phyloP scores from a whole-genome alignment of 768 basidiomycete species.

The Coprinopsis marcescibilis region DNA sequence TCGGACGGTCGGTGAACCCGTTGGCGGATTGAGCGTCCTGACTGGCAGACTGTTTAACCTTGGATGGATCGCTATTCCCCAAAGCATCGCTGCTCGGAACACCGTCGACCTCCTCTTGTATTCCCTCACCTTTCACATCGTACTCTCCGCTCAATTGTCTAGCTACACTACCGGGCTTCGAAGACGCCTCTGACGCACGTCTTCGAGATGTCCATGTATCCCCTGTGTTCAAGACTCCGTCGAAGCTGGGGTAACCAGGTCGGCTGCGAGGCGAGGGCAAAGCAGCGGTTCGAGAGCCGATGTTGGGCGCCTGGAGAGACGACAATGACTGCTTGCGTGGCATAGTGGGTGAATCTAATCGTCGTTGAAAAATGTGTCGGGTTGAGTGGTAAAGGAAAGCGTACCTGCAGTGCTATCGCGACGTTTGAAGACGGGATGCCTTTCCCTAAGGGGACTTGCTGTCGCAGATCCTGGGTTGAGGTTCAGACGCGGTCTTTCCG shows the following conservation, averaged over 20 bases:
- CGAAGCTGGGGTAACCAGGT: constrained; percentile 57
- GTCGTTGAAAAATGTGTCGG: constrained; percentile 15
- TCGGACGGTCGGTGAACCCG: neutral
- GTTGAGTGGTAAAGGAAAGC: constrained; percentile 10
- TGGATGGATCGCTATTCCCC: no score
- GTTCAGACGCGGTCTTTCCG: constrained; percentile 54
- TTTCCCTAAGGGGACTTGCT: constrained; percentile 59
- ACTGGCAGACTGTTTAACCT: no score
- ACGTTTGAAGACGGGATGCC: constrained; percentile 59
- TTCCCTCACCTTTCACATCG: constrained; percentile 39
- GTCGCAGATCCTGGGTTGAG: constrained; percentile 41
- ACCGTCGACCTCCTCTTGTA: constrained; percentile 40
- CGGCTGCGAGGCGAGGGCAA: constrained; percentile 66
- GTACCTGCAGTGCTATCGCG: constrained; percentile 64
- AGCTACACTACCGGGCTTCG: constrained; percentile 30
- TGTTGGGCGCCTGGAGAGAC: constrained; percentile 44
- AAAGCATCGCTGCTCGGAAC: neutral
- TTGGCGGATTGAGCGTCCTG: no score
- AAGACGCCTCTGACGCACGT: constrained; percentile 51
- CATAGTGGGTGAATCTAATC: constrained; percentile 51
- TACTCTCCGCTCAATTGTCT: constrained; percentile 33
- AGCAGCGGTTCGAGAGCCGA: constrained; percentile 53
- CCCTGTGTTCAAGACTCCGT: constrained; percentile 62
- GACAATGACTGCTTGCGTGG: constrained; percentile 71
- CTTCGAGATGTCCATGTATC: constrained; percentile 67